Evolutionary conservation across 1,284 basidiomycete species (phyloP), one percentile per base, ranked within the genome.

Genomic region (Microbotryum lychnidis-dioicae): DNA sequence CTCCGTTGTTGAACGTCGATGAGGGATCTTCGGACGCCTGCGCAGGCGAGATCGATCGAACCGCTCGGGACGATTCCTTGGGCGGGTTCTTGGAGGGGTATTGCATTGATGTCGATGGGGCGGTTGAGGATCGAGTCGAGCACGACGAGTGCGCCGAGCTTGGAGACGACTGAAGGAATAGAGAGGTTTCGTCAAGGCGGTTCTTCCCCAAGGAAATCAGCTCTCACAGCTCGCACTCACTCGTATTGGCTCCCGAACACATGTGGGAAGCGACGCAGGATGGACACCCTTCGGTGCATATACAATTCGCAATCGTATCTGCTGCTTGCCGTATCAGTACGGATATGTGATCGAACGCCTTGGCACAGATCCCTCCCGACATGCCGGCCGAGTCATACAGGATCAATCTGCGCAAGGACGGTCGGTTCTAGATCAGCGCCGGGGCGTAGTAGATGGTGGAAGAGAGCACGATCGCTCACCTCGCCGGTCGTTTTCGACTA

Each of bases 261-360:
- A 66, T 50, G 29, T 63, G 56, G 6, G 66, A 67, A 12, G 71
- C 68, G 49, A 72, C 65, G 56, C 91, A 93, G 58, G 80, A 76
- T 2, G 79, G 77, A 71, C 91, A 94, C 0, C 91, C 91, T 23
- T 83, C 79, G 3, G 77, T 71, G 69, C 91, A 93, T 3, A 75
- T 65, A 72, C 91, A 94, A 5, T 75, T 73, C 66, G 84, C 82
- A n/a, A 91, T 79, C 6, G 78, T 77, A 42, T 81, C 77, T 29
- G 82, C 80, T 0, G 91, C 87, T 60, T 84, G 81, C 14, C 76
- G 76, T 16, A 92, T 75, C 31, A 89, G 77, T 23, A 82, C 79
- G 57, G 83, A 81, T 18, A 84, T 82, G 69, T 90, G 84, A 71
- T 91, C 89, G 70, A 92, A 93, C 2, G 87, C 89, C 71, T 86